These are phyloP conservation scores for Lithospermum erythrorhizon DNA, from an alignment of 257 asterid genomes.

Conservation along the genomic window DNA sequence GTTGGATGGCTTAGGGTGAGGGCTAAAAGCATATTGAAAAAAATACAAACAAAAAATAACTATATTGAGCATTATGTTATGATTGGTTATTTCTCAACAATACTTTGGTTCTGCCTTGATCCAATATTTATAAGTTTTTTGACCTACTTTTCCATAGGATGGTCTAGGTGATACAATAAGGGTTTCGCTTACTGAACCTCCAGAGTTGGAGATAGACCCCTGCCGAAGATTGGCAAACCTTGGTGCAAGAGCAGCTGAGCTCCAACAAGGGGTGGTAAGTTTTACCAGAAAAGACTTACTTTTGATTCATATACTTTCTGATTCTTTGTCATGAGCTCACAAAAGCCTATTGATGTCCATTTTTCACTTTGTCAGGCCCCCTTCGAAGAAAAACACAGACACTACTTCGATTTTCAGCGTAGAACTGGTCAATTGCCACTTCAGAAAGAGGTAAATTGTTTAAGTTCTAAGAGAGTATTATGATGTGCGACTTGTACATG, in stretches of 20 bases:
- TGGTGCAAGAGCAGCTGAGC: conserved; percentile 78
- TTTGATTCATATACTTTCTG: conserved; percentile 7
- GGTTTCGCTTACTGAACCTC: conserved; percentile 94
- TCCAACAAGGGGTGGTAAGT: conserved; percentile 98
- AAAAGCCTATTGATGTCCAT: conserved; percentile 6
- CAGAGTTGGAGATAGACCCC: conserved; percentile 94
- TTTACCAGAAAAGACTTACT: conserved; percentile 9
- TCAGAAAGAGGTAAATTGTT: conserved; percentile 69
- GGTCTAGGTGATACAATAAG: conserved; percentile 97
- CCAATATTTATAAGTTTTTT: not conserved
- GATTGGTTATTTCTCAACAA: not conserved
- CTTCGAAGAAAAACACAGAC: conserved; percentile 88
- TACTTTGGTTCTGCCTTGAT: not conserved
- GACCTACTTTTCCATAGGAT: conserved; percentile 37
- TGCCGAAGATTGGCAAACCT: conserved; percentile 94
- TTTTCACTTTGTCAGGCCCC: conserved; percentile 42
- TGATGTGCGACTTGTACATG: conserved; percentile 4
- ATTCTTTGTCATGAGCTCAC: conserved; percentile 9
- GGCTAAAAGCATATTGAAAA: too few relatives aligned
- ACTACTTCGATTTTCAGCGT: conserved; percentile 91
- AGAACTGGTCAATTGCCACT: conserved; percentile 84
- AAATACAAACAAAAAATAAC: too few relatives aligned
- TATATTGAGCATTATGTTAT: not conserved
- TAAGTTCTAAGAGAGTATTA: conserved; percentile 1
- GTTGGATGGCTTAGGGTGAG: too few relatives aligned